Base-by-base conservation (phyloP, 306 rosid species). In the peach (Prunus persica) region DNA sequence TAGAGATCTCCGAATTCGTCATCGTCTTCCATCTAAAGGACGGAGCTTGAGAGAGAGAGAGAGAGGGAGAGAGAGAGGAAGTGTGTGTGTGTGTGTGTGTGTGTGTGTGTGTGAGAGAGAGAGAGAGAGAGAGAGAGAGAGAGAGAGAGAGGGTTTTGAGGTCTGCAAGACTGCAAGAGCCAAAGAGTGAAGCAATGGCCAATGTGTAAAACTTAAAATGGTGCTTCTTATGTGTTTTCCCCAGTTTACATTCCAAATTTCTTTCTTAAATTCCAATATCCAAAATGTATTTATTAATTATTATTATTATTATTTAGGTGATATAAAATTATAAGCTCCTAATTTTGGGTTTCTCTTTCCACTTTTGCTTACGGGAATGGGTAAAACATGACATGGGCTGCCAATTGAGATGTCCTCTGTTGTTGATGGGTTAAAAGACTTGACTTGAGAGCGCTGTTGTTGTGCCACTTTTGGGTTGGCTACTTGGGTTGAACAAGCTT, bases 1-100 rank as follows among this genome's bases (percentile, higher is more conserved):
- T 92, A 96, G 46, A 96, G 96, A 91, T 96, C 99, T 83, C 99
- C 99, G 81, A 96, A 96, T 89, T 96, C 99, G 16, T 96, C 99
- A 63, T 96, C 99, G 71, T 96, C 99, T 78, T 96, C 99, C 99
- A 96, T 95, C 41, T 24, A 25, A 60, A 27, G 10, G n/a, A 27
- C 6, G 11, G 16, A 60, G 27, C 8, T 34, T 18, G 32, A 32
- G 38, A 32, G 6, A 32, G 73, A 54, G 57, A 22, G 24, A 22
- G 22, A 22, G 22, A 22, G 22, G 0, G 22, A 22, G 65, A 34
- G 73, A 54, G 57, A 50, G n/a, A 19, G 46, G 22, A 51, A 38
- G 76, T 58, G 41, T 16, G 2, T n/a, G 43, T 65, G 63, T 28
- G 51, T 72, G 38, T 32, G 38, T 32, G 38, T 32, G 6, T 32